phyloP scores from a whole-genome alignment of 2,329 filamentous ascomycete genomes.

The Xenoacremonium recifei region DNA sequence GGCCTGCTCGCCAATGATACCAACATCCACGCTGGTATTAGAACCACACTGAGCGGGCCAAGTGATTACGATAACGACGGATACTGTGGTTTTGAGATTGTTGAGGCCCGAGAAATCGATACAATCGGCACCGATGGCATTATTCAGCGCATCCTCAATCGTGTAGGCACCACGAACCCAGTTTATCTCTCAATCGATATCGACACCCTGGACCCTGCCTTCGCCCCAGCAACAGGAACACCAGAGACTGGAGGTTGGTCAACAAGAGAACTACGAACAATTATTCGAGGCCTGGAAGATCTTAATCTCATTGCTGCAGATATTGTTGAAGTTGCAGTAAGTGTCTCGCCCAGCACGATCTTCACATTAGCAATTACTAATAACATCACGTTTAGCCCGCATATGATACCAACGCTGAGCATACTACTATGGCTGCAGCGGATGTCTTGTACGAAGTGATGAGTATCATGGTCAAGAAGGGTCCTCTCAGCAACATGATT shows the following conservation, averaged over 20 bases:
- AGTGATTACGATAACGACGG: conserved; percentile 72
- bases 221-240: conserved; percentile 72
- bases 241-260: conserved; percentile 77
- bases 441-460: conserved; percentile 75
- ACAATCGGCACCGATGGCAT: conserved; percentile 63
- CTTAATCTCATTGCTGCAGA: conserved; percentile 70
- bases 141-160: conserved; percentile 71
- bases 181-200: conserved; percentile 85
- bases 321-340: conserved; percentile 63
- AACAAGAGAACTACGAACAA: conserved; percentile 70
- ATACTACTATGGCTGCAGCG: conserved; percentile 72
- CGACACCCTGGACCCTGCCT: conserved; percentile 79
- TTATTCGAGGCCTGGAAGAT: conserved; percentile 66
- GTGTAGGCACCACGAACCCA: conserved; percentile 70
- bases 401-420: conserved; percentile 70
- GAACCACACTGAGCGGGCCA: conserved; percentile 70
- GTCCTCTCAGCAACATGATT: conserved; percentile 58
- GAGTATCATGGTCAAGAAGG: conserved; percentile 79
- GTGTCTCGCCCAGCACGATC: conserved; percentile 1
- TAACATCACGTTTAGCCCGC: conserved; percentile 45
- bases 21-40: conserved; percentile 85
- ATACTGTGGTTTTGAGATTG: conserved; percentile 79
- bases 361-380: neutral
- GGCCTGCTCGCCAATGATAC: conserved; percentile 77
- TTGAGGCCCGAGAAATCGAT: conserved; percentile 59